phyloP scores from a whole-genome alignment of 179 eudicot genomes.

The Beta corolliflora region DNA sequence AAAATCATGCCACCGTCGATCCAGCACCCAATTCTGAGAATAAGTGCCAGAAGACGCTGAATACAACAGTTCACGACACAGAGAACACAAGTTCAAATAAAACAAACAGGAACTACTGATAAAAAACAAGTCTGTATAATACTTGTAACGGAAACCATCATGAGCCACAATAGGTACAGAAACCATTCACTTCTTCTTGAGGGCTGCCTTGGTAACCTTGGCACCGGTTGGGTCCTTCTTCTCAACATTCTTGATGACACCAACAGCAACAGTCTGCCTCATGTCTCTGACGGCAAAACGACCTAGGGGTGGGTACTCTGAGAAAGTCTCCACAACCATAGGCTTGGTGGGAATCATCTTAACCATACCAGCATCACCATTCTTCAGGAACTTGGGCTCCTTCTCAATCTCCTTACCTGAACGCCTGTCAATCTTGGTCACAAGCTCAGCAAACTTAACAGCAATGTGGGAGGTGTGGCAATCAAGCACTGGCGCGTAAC shows the following conservation, averaged over 20 bases:
- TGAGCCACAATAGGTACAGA: not conserved
- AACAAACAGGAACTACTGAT: not conserved
- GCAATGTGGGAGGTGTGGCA: constrained; percentile 34
- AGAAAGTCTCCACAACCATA: constrained; percentile 30
- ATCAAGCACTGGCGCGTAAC: constrained; percentile 28
- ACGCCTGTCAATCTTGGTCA: constrained; percentile 33
- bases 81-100: not conserved
- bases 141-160: not conserved
- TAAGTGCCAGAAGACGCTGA: constrained; percentile 7
- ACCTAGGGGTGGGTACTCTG: constrained; percentile 32
- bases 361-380: constrained; percentile 29
- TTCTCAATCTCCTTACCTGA: constrained; percentile 32
- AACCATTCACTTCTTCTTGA: constrained; percentile 22
- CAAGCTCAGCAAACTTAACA: constrained; percentile 28
- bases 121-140: not conserved
- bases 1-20: constrained; percentile 22
- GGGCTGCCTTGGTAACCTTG: constrained; percentile 34
- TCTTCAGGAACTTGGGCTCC: constrained; percentile 33
- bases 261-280: constrained; percentile 34
- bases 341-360: constrained; percentile 35
- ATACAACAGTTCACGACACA: not conserved
- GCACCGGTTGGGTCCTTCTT: constrained; percentile 32
- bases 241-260: constrained; percentile 32
- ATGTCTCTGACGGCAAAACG: constrained; percentile 32
- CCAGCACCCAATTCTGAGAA: constrained; percentile 25